Evolutionary conservation across 257 asterid genomes (phyloP).

Genomic region (Nemophila menziesii): DNA sequence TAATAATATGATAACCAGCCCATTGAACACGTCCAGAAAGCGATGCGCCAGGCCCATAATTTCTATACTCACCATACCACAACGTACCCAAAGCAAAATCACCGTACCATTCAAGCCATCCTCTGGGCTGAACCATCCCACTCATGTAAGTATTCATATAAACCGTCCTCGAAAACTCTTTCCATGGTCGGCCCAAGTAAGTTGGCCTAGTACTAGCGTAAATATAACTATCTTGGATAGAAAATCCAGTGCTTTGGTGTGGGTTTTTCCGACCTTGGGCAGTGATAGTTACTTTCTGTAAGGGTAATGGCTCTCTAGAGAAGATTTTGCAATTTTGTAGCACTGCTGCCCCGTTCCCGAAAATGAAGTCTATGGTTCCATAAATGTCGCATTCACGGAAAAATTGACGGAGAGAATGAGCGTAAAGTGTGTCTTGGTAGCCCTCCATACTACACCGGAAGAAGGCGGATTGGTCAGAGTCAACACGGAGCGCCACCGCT

Average conservation of each 20-base stretch:
- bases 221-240: slow-evolving; percentile 58
- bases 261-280: slow-evolving; percentile 94
- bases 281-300: slow-evolving; percentile 81
- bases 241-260: slow-evolving; percentile 75
- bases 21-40: slow-evolving; percentile 50
- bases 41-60: slow-evolving; percentile 84
- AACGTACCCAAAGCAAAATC: slow-evolving; percentile 54
- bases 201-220: slow-evolving; percentile 71
- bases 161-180: slow-evolving; percentile 64
- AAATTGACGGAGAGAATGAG: slow-evolving; percentile 95
- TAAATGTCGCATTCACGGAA: slow-evolving; percentile 81
- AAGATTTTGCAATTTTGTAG: slow-evolving; percentile 75
- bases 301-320: slow-evolving; percentile 59
- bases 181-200: slow-evolving; percentile 88
- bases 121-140: slow-evolving; percentile 77
- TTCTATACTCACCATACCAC: slow-evolving; percentile 89
- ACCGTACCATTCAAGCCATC: slow-evolving; percentile 94
- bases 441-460: slow-evolving; percentile 98
- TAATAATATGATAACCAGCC: slow-evolving; percentile 72
- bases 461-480: slow-evolving; percentile 91
- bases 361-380: slow-evolving; percentile 95
- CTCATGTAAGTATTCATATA: slow-evolving; percentile 73
- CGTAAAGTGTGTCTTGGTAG: slow-evolving; percentile 86
- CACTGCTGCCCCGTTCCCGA: slow-evolving; percentile 94
- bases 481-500: slow-evolving; percentile 91